Percentiles rank a stretch among this genome's conserved stretches.
Conservation (phyloP, 2,329 filamentous ascomycete species). For the Lojkania enalia region DNA sequence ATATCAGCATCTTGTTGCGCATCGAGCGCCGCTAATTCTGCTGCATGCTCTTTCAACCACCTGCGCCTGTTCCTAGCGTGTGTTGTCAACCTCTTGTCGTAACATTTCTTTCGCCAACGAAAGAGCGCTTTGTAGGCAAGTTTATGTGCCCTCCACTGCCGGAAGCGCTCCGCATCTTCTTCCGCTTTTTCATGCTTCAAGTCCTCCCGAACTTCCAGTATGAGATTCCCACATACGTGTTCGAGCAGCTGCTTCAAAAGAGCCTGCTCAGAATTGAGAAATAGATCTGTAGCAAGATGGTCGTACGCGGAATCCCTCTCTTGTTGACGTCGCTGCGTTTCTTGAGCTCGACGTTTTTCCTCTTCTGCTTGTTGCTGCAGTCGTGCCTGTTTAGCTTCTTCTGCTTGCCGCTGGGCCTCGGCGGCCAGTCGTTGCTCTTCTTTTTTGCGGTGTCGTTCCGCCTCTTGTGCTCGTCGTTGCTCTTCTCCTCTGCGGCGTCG, state of each 20-base stretch:
- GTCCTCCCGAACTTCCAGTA: background rate
- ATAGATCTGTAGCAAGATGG: constrained; percentile 42
- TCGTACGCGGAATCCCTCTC: constrained; percentile 26
- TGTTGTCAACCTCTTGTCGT: background rate
- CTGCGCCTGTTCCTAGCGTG: constrained; percentile 16
- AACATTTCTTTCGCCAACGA: background rate
- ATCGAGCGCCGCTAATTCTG: constrained; percentile 6
- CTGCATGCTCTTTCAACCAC: constrained; percentile 27
- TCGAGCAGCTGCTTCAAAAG: background rate
- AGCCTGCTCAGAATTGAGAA: constrained; percentile 29
- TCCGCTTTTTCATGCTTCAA: background rate
- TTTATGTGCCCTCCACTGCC: background rate
- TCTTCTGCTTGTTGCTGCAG: no score
- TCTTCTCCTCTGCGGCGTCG: constrained; percentile 10
- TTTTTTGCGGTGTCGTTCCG: no score
- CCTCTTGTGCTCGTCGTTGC: background rate
- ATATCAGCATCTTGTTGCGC: constrained; percentile 2
- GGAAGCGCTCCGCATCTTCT: background rate
- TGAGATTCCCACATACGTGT: background rate
- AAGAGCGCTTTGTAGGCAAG: background rate
- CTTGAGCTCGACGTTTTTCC: constrained; percentile 19
- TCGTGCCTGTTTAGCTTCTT: no score
- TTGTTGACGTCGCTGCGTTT: constrained; percentile 22
- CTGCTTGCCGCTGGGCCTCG: no score
- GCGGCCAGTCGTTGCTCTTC: no score